Conservation (phyloP, 257 asterid species). For the Ilex aquifolium region DNA sequence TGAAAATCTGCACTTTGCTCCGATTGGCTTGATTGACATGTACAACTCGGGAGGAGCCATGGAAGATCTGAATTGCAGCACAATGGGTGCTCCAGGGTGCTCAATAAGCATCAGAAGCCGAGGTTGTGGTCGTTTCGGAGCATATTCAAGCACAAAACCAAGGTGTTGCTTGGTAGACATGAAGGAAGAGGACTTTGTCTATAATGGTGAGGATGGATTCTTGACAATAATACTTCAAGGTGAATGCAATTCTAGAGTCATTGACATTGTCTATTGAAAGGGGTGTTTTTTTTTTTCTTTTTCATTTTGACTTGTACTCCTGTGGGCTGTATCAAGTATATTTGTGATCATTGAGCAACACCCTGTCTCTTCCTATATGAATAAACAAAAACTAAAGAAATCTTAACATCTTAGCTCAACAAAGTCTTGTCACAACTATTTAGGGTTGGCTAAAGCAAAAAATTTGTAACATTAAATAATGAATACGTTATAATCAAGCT, state of each 20-base stretch:
- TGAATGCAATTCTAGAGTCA: slow-evolving; percentile 35
- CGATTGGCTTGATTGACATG: slow-evolving; percentile 48
- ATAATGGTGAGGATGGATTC: slow-evolving; percentile 37
- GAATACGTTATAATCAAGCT: too few species aligned
- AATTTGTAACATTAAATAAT: too few species aligned
- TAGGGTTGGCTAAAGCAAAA: too few species aligned
- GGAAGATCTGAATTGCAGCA: slow-evolving; percentile 15
- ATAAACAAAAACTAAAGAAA: too few species aligned
- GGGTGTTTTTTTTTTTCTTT: too few species aligned
- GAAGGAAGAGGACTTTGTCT: slow-evolving; percentile 33
- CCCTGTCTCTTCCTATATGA: too few species aligned
- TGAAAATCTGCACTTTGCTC: slow-evolving; percentile 28
- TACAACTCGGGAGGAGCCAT: slow-evolving; percentile 51
- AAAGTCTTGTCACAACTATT: too few species aligned
- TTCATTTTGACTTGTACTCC: too few species aligned
- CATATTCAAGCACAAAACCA: slow-evolving; percentile 59
- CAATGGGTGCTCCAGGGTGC: slow-evolving; percentile 8
- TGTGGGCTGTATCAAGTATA: too few species aligned
- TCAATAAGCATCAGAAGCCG: slow-evolving; percentile 27
- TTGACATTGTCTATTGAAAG: slow-evolving; percentile 18
- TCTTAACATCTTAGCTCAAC: too few species aligned
- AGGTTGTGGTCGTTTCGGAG: slow-evolving; percentile 64
- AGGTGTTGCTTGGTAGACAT: slow-evolving; percentile 37
- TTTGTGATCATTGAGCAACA: too few species aligned
- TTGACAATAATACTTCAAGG: slow-evolving; percentile 37